phyloP scores from a whole-genome alignment of 345 rosid species.

The Gossypium rotundifolium region DNA sequence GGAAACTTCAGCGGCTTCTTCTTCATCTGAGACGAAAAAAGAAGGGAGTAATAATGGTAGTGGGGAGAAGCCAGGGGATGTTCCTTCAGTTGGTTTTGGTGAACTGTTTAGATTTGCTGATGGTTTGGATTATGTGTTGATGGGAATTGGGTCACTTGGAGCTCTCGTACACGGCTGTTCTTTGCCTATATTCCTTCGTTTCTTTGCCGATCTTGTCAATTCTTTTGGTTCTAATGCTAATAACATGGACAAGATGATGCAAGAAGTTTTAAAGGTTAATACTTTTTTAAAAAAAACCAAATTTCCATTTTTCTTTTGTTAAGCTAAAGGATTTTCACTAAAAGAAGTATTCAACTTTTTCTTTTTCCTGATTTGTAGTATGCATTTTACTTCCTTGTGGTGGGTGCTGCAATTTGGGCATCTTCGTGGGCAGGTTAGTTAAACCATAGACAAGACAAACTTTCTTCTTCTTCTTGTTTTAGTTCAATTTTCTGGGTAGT shows the following conservation, averaged over 20 bases:
- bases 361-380: slow-evolving; percentile 40
- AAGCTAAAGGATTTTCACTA: neutral
- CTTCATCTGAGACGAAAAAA: slow-evolving; percentile 32
- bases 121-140: slow-evolving; percentile 80
- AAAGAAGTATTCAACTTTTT: neutral
- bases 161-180: slow-evolving; percentile 97
- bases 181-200: slow-evolving; percentile 83
- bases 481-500: neutral
- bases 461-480: slow-evolving; percentile 11
- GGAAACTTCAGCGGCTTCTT: slow-evolving; percentile 30
- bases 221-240: slow-evolving; percentile 95
- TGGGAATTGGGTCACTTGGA: slow-evolving; percentile 95
- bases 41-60: slow-evolving; percentile 11
- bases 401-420: slow-evolving; percentile 99
- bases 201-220: slow-evolving; percentile 98
- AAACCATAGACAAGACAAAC: neutral
- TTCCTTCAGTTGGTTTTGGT: slow-evolving; percentile 55
- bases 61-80: slow-evolving; percentile 43
- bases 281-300: neutral
- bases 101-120: slow-evolving; percentile 98
- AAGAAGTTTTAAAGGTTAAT: slow-evolving; percentile 86
- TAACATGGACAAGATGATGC: slow-evolving; percentile 89
- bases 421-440: slow-evolving; percentile 96
- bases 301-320: neutral
- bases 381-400: slow-evolving; percentile 92